Percentiles rank a stretch among this genome's conserved stretches.
phyloP scores from a whole-genome alignment of 495 filamentous ascomycete species.

The Tirmania nivea region DNA sequence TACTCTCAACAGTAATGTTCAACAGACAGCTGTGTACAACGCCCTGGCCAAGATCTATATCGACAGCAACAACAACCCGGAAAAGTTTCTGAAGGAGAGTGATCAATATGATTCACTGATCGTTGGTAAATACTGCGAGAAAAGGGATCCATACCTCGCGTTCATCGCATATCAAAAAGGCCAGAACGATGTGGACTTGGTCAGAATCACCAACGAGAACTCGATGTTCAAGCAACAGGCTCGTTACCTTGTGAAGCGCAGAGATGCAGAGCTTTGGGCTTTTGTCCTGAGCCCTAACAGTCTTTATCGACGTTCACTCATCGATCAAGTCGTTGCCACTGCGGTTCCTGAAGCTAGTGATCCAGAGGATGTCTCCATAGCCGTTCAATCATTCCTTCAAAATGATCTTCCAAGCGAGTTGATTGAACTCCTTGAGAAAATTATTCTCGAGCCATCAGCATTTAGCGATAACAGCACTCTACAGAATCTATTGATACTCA shows the following conservation, averaged over 20 bases:
- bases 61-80: conserved; percentile 95
- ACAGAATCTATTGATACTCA: conserved; percentile 92
- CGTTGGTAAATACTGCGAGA: conserved; percentile 97
- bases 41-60: conserved; percentile 99
- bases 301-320: conserved; percentile 69
- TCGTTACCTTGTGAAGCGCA: conserved; percentile 78
- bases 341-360: conserved; percentile 88
- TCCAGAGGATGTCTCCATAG: conserved; percentile 84
- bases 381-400: conserved; percentile 77
- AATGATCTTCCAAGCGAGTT: conserved; percentile 82
- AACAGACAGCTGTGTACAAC: conserved; percentile 96
- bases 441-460: conserved; percentile 86
- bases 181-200: conserved; percentile 89
- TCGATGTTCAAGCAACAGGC: conserved; percentile 96
- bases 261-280: conserved; percentile 74
- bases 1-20: conserved; percentile 73
- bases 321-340: conserved; percentile 93
- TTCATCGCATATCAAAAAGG: conserved; percentile 94
- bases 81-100: conserved; percentile 97
- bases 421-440: conserved; percentile 97
- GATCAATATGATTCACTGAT: conserved; percentile 82
- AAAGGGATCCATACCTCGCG: conserved; percentile 90
- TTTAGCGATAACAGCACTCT: conserved; percentile 94
- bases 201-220: conserved; percentile 97
- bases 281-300: conserved; percentile 95